Base-by-base conservation (phyloP, 768 basidiomycete genomes). In the Russula olivacea region DNA sequence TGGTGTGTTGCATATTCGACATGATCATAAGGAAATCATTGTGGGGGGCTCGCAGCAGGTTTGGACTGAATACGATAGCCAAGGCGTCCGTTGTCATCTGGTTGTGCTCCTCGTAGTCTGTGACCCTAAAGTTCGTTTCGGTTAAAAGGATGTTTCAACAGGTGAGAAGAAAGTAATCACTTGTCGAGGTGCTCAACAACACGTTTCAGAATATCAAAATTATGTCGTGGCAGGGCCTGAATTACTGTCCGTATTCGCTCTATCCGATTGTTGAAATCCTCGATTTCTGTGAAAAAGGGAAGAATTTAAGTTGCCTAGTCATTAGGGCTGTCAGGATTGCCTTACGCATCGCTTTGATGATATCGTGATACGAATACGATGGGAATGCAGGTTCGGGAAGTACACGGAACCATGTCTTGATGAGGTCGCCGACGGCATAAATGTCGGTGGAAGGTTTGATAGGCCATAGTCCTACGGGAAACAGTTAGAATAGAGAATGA, bases 11-110 rank as follows among this genome's bases (percentile, higher is more conserved):
- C 89, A 93, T 91, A 68, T 91, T 91, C 59, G 86, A 81, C 64
- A 91, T 78, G 68, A 91, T 87, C 73, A 87, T 79, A 12, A 81
- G 83, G 73, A 91, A 87, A 70, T 90, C 87, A 64, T 88, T 89
- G 70, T 87, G 84, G 2, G 88, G 88, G 4, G 89, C 86, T 21
- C 89, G 84, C 56, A 91, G 71, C 52, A 92, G 73, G 70, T 90
- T 91, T 7, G 89, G 90, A 64, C 89, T 89, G 73, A 93, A 92
- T 19, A 93, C 90, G 57, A 92, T 91, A 0, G 92, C 87, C 3
- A 94, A 78, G 8, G 88, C 85, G 67, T 92, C 87, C 1, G 89
- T 85, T 2, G 88, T 90, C 92, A 94, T 94, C 63, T 93, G 91
- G 68, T 93, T 94, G 54, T 85, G 81, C 61, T 93, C 91, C 71